phyloP scores from a whole-genome alignment of 306 rosid genomes.

The Purshia tridentata region DNA sequence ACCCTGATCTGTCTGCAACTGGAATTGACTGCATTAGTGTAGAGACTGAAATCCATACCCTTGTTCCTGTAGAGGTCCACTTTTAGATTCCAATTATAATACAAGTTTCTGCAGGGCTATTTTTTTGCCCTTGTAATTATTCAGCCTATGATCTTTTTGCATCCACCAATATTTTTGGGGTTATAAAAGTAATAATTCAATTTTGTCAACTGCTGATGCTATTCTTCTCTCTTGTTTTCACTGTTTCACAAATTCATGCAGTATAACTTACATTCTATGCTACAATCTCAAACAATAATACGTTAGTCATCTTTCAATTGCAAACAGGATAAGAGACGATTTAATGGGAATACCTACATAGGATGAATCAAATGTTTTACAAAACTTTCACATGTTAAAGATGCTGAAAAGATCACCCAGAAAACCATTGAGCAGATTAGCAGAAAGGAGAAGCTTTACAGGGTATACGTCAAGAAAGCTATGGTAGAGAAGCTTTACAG shows the following conservation, averaged over 20 bases:
- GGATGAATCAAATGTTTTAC: neutral
- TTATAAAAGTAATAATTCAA: neutral
- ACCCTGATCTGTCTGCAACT: slow-evolving; percentile 22
- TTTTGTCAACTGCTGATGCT: slow-evolving; percentile 2
- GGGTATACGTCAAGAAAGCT: too few relatives aligned
- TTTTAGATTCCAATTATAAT: slow-evolving; percentile 22
- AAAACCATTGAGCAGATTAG: too few relatives aligned
- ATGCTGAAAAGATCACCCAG: neutral
- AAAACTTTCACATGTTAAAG: neutral
- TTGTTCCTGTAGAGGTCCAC: slow-evolving; percentile 38
- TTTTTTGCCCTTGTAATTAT: slow-evolving; percentile 23
- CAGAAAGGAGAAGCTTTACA: too few relatives aligned
- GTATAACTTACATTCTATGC: neutral
- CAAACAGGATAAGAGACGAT: neutral
- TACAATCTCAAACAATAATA: neutral
- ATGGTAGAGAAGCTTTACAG: too few relatives aligned
- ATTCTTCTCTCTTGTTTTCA: neutral
- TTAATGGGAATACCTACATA: too few relatives aligned
- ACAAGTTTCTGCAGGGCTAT: slow-evolving; percentile 30
- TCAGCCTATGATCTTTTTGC: slow-evolving; percentile 9
- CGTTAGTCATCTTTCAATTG: neutral
- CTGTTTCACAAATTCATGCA: neutral
- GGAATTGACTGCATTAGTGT: slow-evolving; percentile 15
- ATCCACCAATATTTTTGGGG: neutral
- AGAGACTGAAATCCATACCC: slow-evolving; percentile 23